Percentiles rank a stretch among this genome's conserved stretches.
phyloP scores from a whole-genome alignment of 441 rosid species.

The Syzygium syzygioides region DNA sequence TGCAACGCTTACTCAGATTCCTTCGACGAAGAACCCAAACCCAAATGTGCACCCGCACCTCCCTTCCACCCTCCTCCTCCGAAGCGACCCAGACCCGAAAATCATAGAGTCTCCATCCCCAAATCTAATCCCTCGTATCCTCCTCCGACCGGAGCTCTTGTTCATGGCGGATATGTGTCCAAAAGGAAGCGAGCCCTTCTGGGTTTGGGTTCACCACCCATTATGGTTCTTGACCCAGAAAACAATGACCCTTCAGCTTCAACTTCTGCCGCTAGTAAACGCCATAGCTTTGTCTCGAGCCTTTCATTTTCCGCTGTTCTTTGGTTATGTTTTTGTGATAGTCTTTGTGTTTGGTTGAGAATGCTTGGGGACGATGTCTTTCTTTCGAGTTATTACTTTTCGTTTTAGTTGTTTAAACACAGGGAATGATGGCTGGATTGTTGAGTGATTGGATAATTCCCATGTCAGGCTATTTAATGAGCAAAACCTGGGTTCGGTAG shows the following conservation, averaged over 20 bases:
- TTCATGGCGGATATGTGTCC: constrained; percentile 63
- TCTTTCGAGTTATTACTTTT: not conserved
- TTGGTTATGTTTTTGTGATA: not conserved
- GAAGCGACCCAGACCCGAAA: constrained; percentile 23
- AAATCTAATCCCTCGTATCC: not conserved
- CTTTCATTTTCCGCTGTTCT: not conserved
- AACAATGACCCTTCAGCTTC: not conserved
- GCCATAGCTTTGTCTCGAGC: not conserved
- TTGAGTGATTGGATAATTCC: not conserved
- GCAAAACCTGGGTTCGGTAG: not conserved
- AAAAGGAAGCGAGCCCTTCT: constrained; percentile 54
- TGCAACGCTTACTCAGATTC: constrained; percentile 35
- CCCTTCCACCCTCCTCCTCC: constrained; percentile 4
- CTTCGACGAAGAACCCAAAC: constrained; percentile 36
- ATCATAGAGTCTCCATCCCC: not conserved
- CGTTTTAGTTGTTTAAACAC: not conserved
- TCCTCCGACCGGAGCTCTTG: constrained; percentile 22
- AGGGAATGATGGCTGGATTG: not conserved
- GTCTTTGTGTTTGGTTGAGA: not conserved
- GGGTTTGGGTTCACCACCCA: constrained; percentile 11
- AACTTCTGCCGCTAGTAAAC: constrained; percentile 29
- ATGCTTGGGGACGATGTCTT: not conserved
- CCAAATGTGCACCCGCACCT: not conserved
- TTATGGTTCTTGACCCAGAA: constrained; percentile 2
- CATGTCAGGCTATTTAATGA: not conserved